Conservation (phyloP, 2,329 filamentous ascomycete species). For the Fusarium scirpi region DNA sequence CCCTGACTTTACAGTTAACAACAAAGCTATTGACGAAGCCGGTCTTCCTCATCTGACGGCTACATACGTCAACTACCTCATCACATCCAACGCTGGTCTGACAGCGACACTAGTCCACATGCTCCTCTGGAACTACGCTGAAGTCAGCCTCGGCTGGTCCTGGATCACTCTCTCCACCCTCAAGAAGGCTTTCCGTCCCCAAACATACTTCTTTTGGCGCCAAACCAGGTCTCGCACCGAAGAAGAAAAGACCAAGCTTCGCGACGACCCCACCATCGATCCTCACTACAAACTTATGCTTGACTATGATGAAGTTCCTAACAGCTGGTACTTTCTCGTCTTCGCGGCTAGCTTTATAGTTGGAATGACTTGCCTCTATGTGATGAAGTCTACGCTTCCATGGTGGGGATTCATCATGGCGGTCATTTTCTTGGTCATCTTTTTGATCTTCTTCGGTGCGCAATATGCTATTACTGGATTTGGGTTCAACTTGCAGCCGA, state of each 20-base stretch:
- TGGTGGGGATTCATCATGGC: conserved; percentile 58
- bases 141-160: conserved; percentile 38
- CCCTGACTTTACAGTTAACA: conserved; percentile 38
- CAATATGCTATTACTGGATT: conserved; percentile 32
- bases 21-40: neutral
- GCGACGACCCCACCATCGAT: conserved; percentile 21
- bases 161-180: conserved; percentile 15
- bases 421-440: conserved; percentile 51
- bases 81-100: conserved; percentile 26
- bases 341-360: neutral
- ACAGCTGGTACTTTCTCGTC: conserved; percentile 25
- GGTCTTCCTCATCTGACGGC: conserved; percentile 26
- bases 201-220: conserved; percentile 24
- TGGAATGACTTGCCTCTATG: conserved; percentile 41
- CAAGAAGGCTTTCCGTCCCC: conserved; percentile 2
- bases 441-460: conserved; percentile 57
- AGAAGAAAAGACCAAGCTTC: conserved; percentile 29
- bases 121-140: conserved; percentile 43
- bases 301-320: conserved; percentile 25
- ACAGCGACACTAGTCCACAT: conserved; percentile 28
- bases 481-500: conserved; percentile 20
- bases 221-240: neutral
- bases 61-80: conserved; percentile 32
- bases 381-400: conserved; percentile 41
- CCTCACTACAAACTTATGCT: conserved; percentile 39